Evolutionary conservation across 441 rosid species (phyloP), one percentile per base, ranked within the genome.

Genomic region (Pelargonium fulgidum): DNA sequence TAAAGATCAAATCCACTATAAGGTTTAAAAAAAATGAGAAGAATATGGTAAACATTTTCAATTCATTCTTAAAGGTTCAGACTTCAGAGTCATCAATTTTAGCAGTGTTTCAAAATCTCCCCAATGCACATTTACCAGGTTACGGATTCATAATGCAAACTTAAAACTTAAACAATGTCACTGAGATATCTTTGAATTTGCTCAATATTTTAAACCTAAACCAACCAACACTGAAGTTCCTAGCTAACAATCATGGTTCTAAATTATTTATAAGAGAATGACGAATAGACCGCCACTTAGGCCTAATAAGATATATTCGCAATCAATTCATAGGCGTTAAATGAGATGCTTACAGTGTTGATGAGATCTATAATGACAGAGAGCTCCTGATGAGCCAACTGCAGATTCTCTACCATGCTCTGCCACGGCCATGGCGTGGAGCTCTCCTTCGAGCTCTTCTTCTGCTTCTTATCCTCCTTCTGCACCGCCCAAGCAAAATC

Each of bases 401-500:
- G 89, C 88, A 93, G 80, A 73, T 93, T 93, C 88, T 93, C 97
- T 58, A 88, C 86, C 97, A 93, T 88, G 80, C 89, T 80, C 76
- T 93, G 92, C 96, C 95, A 93, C 62, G 81, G 87, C 90, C 81
- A 91, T 1, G 86, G 84, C 10, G 86, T 69, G 5, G 90, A 24
- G 76, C 83, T 84, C 72, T 91, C 93, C 50, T 88, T 93, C 0
- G 82, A 71, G 64, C 79, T 83, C 80, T 85, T 88, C 81, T 81
- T 85, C 82, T 82, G 78, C 81, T 88, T 83, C 77, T 73, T 80
- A 68, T 84, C 81, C 67, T 79, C 81, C 59, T 84, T 87, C 83
- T 91, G 95, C 71, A 91, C 77, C 1, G 96, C 98, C 98, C 96
- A 91, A 0, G 91, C 97, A 62, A 93, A 93, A 79, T 91, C 97